Conservation (phyloP, 345 rosid species). For the Citrus glauca region DNA sequence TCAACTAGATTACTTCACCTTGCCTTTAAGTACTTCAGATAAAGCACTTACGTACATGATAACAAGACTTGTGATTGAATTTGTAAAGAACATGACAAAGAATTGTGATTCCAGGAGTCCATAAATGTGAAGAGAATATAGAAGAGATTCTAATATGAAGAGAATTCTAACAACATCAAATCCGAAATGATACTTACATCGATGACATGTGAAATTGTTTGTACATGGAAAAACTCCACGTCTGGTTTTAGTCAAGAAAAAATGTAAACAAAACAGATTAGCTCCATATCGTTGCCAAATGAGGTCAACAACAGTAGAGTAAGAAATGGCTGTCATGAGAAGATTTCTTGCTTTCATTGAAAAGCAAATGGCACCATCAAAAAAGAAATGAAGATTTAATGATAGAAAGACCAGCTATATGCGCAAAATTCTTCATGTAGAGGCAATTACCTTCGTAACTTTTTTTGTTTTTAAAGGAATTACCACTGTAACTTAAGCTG, state of each 20-base stretch:
- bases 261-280: not conserved
- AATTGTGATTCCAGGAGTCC: not conserved
- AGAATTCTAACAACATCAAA: not conserved
- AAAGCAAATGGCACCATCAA: not conserved
- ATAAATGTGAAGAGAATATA: not conserved
- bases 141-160: not conserved
- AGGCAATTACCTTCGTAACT: not conserved
- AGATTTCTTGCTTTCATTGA: constrained; percentile 3
- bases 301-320: not conserved
- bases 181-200: constrained; percentile 29
- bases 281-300: not conserved
- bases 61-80: not conserved
- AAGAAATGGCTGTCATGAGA: not conserved
- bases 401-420: not conserved
- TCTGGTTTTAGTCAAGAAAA: constrained; percentile 16
- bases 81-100: not conserved
- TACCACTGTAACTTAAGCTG: not conserved
- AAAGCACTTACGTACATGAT: not conserved
- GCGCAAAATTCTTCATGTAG: not conserved
- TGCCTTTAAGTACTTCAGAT: not conserved
- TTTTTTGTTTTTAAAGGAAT: too few relatives aligned
- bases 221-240: constrained; percentile 31
- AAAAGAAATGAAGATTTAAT: not conserved
- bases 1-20: not conserved
- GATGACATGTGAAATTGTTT: constrained; percentile 32